Base-by-base conservation (phyloP, 1,284 basidiomycete species). In the Ustilago xerochloae region DNA sequence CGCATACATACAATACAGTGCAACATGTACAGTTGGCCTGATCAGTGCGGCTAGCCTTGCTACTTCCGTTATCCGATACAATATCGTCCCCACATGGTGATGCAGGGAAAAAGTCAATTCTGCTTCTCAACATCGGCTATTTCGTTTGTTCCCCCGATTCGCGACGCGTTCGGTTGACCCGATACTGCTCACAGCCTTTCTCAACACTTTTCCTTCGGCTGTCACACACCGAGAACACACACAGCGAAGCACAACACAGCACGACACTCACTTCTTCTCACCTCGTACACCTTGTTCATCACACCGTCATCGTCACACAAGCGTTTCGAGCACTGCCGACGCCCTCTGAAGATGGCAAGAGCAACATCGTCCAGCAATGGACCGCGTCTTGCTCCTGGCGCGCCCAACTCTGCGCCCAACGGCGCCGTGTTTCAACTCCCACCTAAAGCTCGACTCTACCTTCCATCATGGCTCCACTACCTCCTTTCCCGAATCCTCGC, bases 401-500 rank as follows among this genome's bases (percentile, higher is more conserved):
- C 70, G 20, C 65, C 70, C 13, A 49, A 26, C 18, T 26, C 45
- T n/a, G 9, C 30, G 6, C 32, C 53, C 18, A 30, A 24, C 46
- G 32, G 38, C 3, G 30, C 47, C 46, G 55, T 65, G 35, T 62
- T 62, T 24, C 71, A 69, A 35, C 72, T 75, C 4, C 51, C 72
- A 15, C 66, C 63, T 10, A 75, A 75, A 41, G 72, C 67, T 20
- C 67, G 59, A 2, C 59, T 56, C 35, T 65, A 66, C 33, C 63
- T 77, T 9, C 78, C 78, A 0, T 39, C 43, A 2, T 63, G 72
- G 46, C 53, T 79, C 13, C 66, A 67, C 53, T 81, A 81, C 50
- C 63, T 81, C 43, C 57, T 80, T 36, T 64, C 79, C 6, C 64
- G 79, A 18, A 79, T 80, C 26, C 65, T 79, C 20, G 66, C 77